Percentiles rank a stretch among this genome's conserved stretches.
Evolutionary conservation across 371 early-diverging fungal genomes (phyloP).

Genomic region (Saksenaea vasiformis): DNA sequence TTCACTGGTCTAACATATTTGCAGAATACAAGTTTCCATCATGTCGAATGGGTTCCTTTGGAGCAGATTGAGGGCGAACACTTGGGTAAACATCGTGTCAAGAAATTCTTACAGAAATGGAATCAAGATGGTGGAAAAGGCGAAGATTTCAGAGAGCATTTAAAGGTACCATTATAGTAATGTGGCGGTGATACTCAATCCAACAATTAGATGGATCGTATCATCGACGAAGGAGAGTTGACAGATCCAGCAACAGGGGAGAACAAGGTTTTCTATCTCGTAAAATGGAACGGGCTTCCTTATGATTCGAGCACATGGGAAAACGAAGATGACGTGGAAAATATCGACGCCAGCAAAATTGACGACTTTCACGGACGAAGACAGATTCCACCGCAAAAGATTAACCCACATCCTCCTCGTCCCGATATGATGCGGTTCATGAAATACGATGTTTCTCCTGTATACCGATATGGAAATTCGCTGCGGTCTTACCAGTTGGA

Average conservation of each 20-base stretch:
- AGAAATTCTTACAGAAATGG: slow-evolving; percentile 71
- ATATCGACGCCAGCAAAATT: slow-evolving; percentile 53
- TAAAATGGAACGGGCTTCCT: slow-evolving; percentile 88
- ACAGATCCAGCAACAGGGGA: slow-evolving; percentile 50
- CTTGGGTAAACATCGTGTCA: slow-evolving; percentile 72
- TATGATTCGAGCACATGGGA: slow-evolving; percentile 92
- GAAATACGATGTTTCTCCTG: slow-evolving; percentile 64
- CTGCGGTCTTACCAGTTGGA: slow-evolving; percentile 71
- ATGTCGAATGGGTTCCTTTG: slow-evolving; percentile 79
- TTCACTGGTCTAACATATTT: background rate
- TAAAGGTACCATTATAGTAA: slow-evolving; percentile 31
- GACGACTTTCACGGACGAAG: slow-evolving; percentile 40
- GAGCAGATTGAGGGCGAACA: slow-evolving; percentile 63
- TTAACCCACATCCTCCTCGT: slow-evolving; percentile 43
- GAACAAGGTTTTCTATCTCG: slow-evolving; percentile 70
- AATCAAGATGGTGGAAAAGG: slow-evolving; percentile 42
- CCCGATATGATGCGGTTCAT: slow-evolving; percentile 54
- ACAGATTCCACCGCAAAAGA: slow-evolving; percentile 45
- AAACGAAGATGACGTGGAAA: slow-evolving; percentile 60
- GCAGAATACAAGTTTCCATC: slow-evolving; percentile 71
- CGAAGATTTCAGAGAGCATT: slow-evolving; percentile 51
- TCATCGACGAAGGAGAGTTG: slow-evolving; percentile 83
- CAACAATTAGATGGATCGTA: slow-evolving; percentile 64
- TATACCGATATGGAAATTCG: slow-evolving; percentile 70
- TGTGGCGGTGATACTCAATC: background rate